Conservation (phyloP, 768 basidiomycete species). For the Boletus insuetus region DNA sequence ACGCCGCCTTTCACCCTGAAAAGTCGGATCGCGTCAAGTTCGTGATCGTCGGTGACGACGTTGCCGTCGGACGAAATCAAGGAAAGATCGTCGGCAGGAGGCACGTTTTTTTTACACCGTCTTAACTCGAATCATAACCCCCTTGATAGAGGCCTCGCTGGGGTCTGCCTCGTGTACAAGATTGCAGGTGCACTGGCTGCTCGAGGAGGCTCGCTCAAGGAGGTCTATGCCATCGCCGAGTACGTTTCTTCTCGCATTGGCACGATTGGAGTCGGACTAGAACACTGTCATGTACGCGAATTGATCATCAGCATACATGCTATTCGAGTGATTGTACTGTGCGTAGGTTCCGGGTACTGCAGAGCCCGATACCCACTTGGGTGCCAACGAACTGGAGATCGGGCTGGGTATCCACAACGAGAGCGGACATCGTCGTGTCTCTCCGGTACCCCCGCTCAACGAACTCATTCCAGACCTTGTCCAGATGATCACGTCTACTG, state of each 20-base stretch:
- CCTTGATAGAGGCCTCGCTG: conserved; percentile 66
- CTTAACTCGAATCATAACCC: background rate
- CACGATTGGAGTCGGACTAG: conserved; percentile 84
- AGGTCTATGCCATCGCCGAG: conserved; percentile 65
- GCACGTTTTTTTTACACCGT: conserved; percentile 20
- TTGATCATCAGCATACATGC: background rate
- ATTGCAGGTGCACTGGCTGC: conserved; percentile 81
- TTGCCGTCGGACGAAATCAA: conserved; percentile 78
- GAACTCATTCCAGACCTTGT: conserved; percentile 70
- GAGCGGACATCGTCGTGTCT: conserved; percentile 64
- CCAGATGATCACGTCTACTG: conserved; percentile 65
- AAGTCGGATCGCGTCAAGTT: conserved; percentile 69
- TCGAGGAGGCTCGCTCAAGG: conserved; percentile 61
- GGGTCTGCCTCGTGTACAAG: conserved; percentile 85
- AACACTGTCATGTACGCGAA: conserved; percentile 74
- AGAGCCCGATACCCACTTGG: conserved; percentile 51
- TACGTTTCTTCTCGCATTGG: conserved; percentile 65
- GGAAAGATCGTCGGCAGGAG: conserved; percentile 84
- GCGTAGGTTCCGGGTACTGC: conserved; percentile 77
- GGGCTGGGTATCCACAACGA: conserved; percentile 95
- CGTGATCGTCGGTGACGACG: conserved; percentile 86
- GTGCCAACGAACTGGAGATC: conserved; percentile 72
- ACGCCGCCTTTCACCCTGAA: conserved; percentile 65
- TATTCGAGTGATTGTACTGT: background rate
- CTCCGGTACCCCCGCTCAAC: conserved; percentile 68